phyloP scores from a whole-genome alignment of 2,329 filamentous ascomycete species.

The Colletotrichum gloeosporioides region DNA sequence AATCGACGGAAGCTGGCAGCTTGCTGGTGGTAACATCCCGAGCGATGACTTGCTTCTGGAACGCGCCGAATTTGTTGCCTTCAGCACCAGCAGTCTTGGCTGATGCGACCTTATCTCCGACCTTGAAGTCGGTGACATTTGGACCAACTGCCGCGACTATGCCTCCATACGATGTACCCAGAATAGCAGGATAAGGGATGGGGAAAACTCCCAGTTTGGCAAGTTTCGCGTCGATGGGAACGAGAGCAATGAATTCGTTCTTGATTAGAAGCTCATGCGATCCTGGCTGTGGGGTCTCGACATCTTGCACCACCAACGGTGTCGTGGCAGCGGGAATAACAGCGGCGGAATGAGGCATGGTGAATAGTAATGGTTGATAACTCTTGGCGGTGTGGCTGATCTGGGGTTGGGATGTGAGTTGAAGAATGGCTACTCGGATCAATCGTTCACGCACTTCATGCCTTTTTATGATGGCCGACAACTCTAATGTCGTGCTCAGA shows the following conservation, averaged over 20 bases:
- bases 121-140: slow-evolving; percentile 25
- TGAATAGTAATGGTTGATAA: neutral
- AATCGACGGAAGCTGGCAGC: slow-evolving; percentile 29
- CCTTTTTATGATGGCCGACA: neutral
- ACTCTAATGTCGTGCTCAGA: neutral
- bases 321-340: neutral
- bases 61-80: slow-evolving; percentile 6
- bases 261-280: slow-evolving; percentile 29
- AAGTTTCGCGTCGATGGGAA: slow-evolving; percentile 34
- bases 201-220: slow-evolving; percentile 26
- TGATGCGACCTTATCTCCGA: slow-evolving; percentile 28
- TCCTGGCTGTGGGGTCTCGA: slow-evolving; percentile 16
- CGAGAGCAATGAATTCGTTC: slow-evolving; percentile 29
- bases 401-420: neutral
- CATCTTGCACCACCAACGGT: slow-evolving; percentile 11
- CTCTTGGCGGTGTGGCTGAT: neutral
- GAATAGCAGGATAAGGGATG: slow-evolving; percentile 17
- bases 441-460: neutral
- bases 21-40: slow-evolving; percentile 28
- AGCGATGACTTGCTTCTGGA: slow-evolving; percentile 18
- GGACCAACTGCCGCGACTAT: slow-evolving; percentile 26
- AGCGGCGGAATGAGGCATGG: slow-evolving; percentile 9
- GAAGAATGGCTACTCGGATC: neutral
- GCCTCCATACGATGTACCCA: slow-evolving; percentile 27
- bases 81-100: neutral